Evolutionary conservation across 2,329 filamentous ascomycete species (phyloP), one percentile per base, ranked within the genome.

Genomic region (Arachnomyces sp.): DNA sequence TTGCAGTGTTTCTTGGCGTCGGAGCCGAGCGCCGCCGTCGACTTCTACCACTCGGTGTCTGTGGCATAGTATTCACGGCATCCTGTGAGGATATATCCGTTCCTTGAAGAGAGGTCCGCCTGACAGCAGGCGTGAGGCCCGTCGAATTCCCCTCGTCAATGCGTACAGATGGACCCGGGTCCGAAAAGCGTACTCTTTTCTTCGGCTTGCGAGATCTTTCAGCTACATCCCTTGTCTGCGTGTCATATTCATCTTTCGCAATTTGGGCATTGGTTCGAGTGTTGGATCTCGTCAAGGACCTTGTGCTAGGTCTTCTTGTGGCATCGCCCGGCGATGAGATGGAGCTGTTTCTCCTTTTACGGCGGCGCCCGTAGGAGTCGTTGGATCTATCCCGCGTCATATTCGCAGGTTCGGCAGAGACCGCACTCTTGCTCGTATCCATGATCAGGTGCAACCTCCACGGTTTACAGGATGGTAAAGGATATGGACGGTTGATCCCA

Each of bases 141-240:
- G 67, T 71, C 1, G 62, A 62, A 16, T 31, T 12, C 7, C 40
- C 39, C 28, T 40, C 28, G 4, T 40, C 40, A 34, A 39, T 36
- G 25, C 52, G 38, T 13, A 54, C 30, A 25, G 44, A 50, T 31
- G 58, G 57, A 5, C 61, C 60, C 4, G 65, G 61, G 36, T 69
- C 66, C 2, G 68, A 71, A 48, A 71, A 69, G 17, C 68, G 65
- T 28, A 67, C 63, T 46, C 56, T 62, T 46, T 71, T 72, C 29
- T 53, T 54, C 11, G 53, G 46, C 49, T 53, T 62, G 28, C 49
- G 54, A 3, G 63, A 25, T 5, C 21, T 25, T 25, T 25, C 21
- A 25, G 21, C 5, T 25, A 9, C 21, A 25, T 25, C 21, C 9
- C 5, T 25, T 5, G 21, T 5, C 9, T 25, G 21, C 5, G 9